These are phyloP conservation scores for Beauveria sp. DNA, from an alignment of 2,329 filamentous ascomycete species.

Conservation along the genomic window DNA sequence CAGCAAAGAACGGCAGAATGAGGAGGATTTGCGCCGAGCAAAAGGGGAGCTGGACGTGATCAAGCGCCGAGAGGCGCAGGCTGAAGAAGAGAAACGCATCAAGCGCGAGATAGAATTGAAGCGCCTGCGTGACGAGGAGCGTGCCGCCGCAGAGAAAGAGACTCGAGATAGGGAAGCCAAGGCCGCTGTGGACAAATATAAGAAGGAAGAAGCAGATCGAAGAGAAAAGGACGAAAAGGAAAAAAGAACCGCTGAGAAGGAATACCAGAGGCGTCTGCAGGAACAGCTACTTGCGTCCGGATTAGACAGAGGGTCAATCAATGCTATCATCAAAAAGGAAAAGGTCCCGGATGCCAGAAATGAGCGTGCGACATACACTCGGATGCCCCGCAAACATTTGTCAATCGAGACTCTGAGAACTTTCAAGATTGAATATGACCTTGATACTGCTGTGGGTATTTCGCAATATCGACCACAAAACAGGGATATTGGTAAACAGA, in stretches of 20 bases:
- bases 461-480: not conserved
- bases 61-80: slow-evolving; percentile 36
- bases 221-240: slow-evolving; percentile 38
- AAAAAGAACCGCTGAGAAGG: slow-evolving; percentile 41
- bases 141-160: slow-evolving; percentile 34
- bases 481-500: not conserved
- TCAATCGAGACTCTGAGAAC: slow-evolving; percentile 53
- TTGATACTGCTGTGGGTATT: slow-evolving; percentile 42
- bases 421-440: slow-evolving; percentile 50
- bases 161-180: slow-evolving; percentile 37
- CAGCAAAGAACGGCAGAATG: slow-evolving; percentile 34
- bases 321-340: slow-evolving; percentile 51
- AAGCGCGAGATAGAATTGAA: slow-evolving; percentile 44
- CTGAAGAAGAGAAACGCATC: slow-evolving; percentile 43
- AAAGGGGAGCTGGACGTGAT: slow-evolving; percentile 42
- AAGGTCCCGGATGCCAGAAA: slow-evolving; percentile 29
- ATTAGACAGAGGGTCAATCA: slow-evolving; percentile 50
- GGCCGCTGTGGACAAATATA: slow-evolving; percentile 42
- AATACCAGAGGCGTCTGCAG: slow-evolving; percentile 48
- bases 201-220: slow-evolving; percentile 40
- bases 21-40: slow-evolving; percentile 42
- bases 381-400: slow-evolving; percentile 54
- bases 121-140: slow-evolving; percentile 38
- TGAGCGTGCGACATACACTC: slow-evolving; percentile 50
- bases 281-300: slow-evolving; percentile 52